Base-by-base conservation (phyloP, 2,329 filamentous ascomycete species). In the Pseudogymnoascus pannorum region DNA sequence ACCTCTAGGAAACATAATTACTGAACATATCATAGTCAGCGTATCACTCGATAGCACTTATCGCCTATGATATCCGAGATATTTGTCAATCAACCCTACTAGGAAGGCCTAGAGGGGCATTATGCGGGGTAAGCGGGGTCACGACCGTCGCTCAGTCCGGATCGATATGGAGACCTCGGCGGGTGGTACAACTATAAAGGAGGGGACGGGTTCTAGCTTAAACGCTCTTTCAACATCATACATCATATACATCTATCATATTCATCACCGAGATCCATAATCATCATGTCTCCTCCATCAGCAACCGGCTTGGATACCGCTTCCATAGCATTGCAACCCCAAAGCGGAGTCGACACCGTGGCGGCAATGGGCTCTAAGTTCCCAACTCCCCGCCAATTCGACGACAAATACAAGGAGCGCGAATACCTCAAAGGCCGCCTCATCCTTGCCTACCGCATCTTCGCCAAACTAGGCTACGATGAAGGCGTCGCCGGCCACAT, bases 401-500 rank as follows among this genome's bases (percentile, higher is more conserved):
- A 64, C 31, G 69, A 74, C 61, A 70, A 70, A 59, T 70, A 71
- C 48, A 64, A 70, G 20, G 72, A 75, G 67, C 66, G 73, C 31
- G 69, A 70, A 58, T 75, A 73, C 63, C 69, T 71, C 59, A 74
- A 74, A 48, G 71, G 79, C 14, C 74, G 79, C 54, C 73, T 81
- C 68, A 78, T 75, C 0, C 72, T 74, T 4, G 77, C 79, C 0
- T 81, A 81, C 62, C 74, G 79, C 24, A 74, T 79, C 5, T 81
- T 80, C 69, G 75, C 75, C 1, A 75, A 77, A 33, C 67, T 75
- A 51, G 77, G 78, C 6, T 81, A 74, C 64, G 70, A 76, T 33
- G 78, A 80, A 63, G 78, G 78, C 1, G 71, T 74, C 61, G 76
- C 75, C 36, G 78, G 78, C 1, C 78, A 80, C 67, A 79, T 80